A percentile compares a stretch with the other conserved stretches of the same genome.
Conservation (phyloP, 208 protist genomes). For the Hexamita inflata region DNA sequence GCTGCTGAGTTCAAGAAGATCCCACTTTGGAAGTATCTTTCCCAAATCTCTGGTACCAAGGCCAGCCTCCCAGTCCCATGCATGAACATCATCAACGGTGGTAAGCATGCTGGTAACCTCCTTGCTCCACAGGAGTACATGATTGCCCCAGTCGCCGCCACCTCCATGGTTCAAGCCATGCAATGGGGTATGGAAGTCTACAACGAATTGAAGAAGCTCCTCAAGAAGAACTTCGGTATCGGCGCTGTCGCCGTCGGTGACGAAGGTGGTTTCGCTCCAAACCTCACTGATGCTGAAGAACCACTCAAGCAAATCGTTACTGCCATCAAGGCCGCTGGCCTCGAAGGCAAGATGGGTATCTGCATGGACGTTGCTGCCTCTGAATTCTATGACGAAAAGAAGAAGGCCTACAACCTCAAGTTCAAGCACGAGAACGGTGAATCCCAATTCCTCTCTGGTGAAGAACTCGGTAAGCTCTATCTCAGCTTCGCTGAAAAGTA, state of each 20-base stretch:
- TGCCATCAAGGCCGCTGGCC: constrained; percentile 81
- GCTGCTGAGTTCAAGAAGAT: constrained; percentile 46
- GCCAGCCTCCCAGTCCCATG: constrained; percentile 75
- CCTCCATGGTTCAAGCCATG: constrained; percentile 71
- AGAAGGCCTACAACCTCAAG: constrained; percentile 82
- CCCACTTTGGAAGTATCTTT: constrained; percentile 83
- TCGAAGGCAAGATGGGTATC: constrained; percentile 78
- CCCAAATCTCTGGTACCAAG: too few species aligned
- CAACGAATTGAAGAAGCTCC: constrained; percentile 80
- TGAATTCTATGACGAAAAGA: constrained; percentile 81
- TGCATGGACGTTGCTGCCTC: constrained; percentile 93
- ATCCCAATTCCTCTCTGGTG: constrained; percentile 40
- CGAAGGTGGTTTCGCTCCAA: constrained; percentile 84
- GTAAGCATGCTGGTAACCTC: constrained; percentile 87
- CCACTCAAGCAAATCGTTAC: constrained; percentile 77
- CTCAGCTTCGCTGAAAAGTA: constrained; percentile 64
- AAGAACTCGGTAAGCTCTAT: constrained; percentile 70
- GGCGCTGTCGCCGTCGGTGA: constrained; percentile 80
- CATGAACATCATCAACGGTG: constrained; percentile 98
- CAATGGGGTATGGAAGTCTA: constrained; percentile 89
- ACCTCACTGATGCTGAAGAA: constrained; percentile 74
- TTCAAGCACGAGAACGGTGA: constrained; percentile 68
- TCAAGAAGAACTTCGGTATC: constrained; percentile 84
- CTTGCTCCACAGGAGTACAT: constrained; percentile 93
- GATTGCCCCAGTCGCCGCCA: constrained; percentile 79